These are phyloP conservation scores for Areca catechu DNA, from an alignment of 176 grass and related monocot species.

Conservation along the genomic window DNA sequence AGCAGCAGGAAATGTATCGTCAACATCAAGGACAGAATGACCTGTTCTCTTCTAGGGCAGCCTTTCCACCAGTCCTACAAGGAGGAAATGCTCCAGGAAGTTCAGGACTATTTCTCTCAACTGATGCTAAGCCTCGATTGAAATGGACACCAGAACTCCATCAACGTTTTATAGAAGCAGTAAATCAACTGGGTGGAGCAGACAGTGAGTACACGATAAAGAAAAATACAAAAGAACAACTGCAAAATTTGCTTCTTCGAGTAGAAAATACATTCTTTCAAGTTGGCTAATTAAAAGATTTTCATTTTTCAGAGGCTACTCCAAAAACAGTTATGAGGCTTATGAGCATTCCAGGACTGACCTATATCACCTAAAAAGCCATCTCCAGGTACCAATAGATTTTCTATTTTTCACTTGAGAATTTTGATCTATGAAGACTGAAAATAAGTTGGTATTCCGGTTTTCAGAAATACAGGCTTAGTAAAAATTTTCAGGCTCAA, in stretches of 20 bases:
- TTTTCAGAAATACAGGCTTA: conserved; percentile 86
- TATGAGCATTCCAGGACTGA: conserved; percentile 94
- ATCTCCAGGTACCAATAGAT: conserved; percentile 66
- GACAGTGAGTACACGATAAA: conserved; percentile 61
- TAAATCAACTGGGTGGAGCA: conserved; percentile 95
- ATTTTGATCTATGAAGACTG: not conserved
- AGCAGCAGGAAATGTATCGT: conserved; percentile 67
- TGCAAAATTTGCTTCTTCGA: not conserved
- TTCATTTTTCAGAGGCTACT: conserved; percentile 77
- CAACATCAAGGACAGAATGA: conserved; percentile 65
- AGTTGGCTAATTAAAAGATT: conserved; percentile 22
- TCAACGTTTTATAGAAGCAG: conserved; percentile 86
- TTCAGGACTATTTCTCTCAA: conserved; percentile 89
- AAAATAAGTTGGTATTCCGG: not conserved
- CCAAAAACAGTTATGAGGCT: conserved; percentile 98
- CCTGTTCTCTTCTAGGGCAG: conserved; percentile 49
- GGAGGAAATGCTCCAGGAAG: conserved; percentile 65
- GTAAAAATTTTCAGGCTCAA: conserved; percentile 89
- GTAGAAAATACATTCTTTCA: conserved; percentile 1
- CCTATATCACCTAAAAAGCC: conserved; percentile 95
- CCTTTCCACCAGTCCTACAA: conserved; percentile 64
- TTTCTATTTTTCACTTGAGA: conserved; percentile 7
- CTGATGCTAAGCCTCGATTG: conserved; percentile 88
- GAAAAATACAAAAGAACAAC: not conserved
- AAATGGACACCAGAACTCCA: conserved; percentile 99